phyloP scores from a whole-genome alignment of 2,329 filamentous ascomycete genomes.

The Penicillium sp. region DNA sequence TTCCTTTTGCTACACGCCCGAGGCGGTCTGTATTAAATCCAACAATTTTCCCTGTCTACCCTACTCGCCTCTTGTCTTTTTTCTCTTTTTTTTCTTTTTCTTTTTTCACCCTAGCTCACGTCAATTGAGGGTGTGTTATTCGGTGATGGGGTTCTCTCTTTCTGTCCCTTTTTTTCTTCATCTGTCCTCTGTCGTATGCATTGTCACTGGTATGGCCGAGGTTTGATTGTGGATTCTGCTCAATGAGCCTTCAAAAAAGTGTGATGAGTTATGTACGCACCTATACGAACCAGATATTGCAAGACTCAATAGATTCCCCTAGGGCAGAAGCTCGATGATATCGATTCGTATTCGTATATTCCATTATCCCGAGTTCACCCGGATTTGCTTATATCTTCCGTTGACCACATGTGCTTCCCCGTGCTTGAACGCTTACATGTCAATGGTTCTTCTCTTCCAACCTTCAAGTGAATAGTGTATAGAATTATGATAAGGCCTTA shows the following conservation, averaged over 20 bases:
- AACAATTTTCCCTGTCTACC: slow-evolving; percentile 27
- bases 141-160: slow-evolving; percentile 19
- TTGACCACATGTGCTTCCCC: no score
- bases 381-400: no score
- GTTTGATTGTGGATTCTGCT: slow-evolving; percentile 21
- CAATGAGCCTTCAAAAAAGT: slow-evolving; percentile 25
- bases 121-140: slow-evolving; percentile 26
- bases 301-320: slow-evolving; percentile 1
- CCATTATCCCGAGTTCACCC: not conserved
- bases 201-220: slow-evolving; percentile 21
- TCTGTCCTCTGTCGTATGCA: slow-evolving; percentile 20
- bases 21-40: slow-evolving; percentile 37
- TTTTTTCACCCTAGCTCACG: slow-evolving; percentile 20
- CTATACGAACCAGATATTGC: slow-evolving; percentile 23
- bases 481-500: no score
- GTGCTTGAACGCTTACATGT: no score
- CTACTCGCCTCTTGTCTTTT: slow-evolving; percentile 12
- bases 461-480: no score
- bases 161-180: slow-evolving; percentile 18
- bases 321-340: not conserved
- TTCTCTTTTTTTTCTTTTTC: slow-evolving; percentile 19
- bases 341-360: not conserved
- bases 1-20: slow-evolving; percentile 30
- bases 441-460: no score
- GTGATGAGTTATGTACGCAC: slow-evolving; percentile 28